Conservation (phyloP, 1,139 yeast species). For the Suhomyces bolitotheri region DNA sequence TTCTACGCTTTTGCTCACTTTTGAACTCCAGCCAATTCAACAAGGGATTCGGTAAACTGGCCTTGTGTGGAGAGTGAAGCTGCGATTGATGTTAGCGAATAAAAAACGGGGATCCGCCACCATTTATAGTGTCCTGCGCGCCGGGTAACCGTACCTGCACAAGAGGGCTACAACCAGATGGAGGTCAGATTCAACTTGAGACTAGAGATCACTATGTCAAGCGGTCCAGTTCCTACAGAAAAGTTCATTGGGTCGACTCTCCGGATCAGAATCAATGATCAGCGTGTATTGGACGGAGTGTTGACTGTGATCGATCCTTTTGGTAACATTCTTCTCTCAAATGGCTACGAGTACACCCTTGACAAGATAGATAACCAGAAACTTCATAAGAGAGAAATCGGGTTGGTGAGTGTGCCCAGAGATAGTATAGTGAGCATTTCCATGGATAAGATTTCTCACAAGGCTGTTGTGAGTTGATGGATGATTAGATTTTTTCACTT, state of each 20-base stretch:
- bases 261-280: conserved; percentile 32
- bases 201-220: too few species aligned
- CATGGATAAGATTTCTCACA: conserved; percentile 26
- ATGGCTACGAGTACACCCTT: conserved; percentile 35
- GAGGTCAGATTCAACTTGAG: too few species aligned
- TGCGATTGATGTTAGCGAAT: conserved; percentile 48
- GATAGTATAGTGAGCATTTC: conserved; percentile 29
- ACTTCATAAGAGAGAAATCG: conserved; percentile 38
- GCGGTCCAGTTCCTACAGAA: conserved; percentile 20
- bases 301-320: conserved; percentile 48
- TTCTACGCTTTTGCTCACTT: conserved; percentile 42
- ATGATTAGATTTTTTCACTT: too few species aligned
- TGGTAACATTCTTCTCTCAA: conserved; percentile 43
- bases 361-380: conserved; percentile 27
- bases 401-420: conserved; percentile 48
- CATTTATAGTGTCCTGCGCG: conserved; percentile 1
- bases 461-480: conserved; percentile 5
- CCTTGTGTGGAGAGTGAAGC: conserved; percentile 39
- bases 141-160: conserved; percentile 9
- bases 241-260: conserved; percentile 37
- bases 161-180: not conserved
- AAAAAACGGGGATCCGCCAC: conserved; percentile 3
- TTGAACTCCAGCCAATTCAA: conserved; percentile 22
- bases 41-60: conserved; percentile 19
- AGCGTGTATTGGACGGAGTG: conserved; percentile 39